A percentile compares a stretch with the other conserved stretches of the same genome.
Evolutionary conservation across 1,284 basidiomycete species (phyloP).

Genomic region (Trametes versicolor): DNA sequence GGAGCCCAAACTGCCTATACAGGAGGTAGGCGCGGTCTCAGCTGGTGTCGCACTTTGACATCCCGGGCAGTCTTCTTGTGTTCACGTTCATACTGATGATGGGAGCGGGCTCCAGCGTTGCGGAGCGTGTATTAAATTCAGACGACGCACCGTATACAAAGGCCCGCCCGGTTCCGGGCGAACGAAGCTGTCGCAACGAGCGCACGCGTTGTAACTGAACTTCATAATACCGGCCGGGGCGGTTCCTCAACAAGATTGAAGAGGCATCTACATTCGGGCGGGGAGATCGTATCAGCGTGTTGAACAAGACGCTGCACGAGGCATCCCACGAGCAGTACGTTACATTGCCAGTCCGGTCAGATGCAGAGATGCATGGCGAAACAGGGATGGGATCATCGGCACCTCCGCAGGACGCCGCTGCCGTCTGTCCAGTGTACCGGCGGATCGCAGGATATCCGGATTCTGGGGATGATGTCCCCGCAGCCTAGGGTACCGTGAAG

Average conservation of each 20-base stretch:
- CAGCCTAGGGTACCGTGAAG: too few species aligned
- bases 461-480: slow-evolving; percentile 3
- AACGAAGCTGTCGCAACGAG: background rate
- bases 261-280: background rate
- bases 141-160: slow-evolving; percentile 1
- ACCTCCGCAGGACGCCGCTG: background rate
- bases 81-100: background rate
- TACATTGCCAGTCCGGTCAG: background rate
- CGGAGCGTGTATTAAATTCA: background rate
- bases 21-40: background rate
- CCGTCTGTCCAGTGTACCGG: background rate
- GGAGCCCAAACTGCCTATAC: background rate
- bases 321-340: background rate
- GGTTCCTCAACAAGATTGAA: background rate
- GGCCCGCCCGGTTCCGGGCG: background rate
- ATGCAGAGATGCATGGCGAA: background rate
- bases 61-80: background rate
- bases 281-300: slow-evolving; percentile 9
- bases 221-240: background rate
- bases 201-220: background rate
- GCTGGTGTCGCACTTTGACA: background rate
- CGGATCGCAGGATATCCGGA: slow-evolving; percentile 8
- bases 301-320: background rate
- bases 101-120: background rate
- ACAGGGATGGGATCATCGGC: slow-evolving; percentile 7